Base-by-base conservation (phyloP, 306 rosid genomes). In the Benincasa hispida region DNA sequence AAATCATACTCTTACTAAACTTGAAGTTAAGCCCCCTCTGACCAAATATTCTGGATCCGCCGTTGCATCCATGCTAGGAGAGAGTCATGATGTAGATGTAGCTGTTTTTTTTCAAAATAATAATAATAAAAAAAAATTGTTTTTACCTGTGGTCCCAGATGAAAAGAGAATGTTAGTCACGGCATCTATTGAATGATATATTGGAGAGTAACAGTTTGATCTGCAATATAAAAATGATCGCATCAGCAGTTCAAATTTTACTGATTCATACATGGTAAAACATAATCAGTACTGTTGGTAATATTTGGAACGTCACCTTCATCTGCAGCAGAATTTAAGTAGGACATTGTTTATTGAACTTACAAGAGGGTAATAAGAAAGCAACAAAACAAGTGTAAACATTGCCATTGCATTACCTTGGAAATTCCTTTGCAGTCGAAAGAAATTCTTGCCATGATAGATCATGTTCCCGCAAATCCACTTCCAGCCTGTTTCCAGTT, bases 141-240 rank as follows among this genome's bases (percentile, higher is more conserved):
- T 18, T 59, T 75, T 83, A 92, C 99, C 97, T 30, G 99, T 92
- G 76, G 99, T 92, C 85, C 99, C 99, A 42, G 99, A 94, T 76
- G 99, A 94, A 77, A 94, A 92, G 51, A 94, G 93, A 76, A 94
- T 87, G 81, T 94, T 94, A 10, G 91, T 94, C 75, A 88, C 47
- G 45, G 90, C 75, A 37, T 94, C 92, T 15, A 86, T 57, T 28
- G 96, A 84, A 41, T 85, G 96, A 83, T 89, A 83, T 84, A 89
- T 0, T 8, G 96, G 88, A 81, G 87, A 59, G 80, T 84, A 86
- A 61, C 83, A 59, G 42, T 85, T 81, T 77, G 90, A 80, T 79
- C 99, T 94, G 91, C 79, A 78, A 86, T 17, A 30, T 37, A 84
- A 70, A 2, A 25, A 77, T 47, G 30, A 10, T 27, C 10, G 15